Conservation (phyloP, 1,284 basidiomycete species). For the Cutaneotrichosporon cutaneum region DNA sequence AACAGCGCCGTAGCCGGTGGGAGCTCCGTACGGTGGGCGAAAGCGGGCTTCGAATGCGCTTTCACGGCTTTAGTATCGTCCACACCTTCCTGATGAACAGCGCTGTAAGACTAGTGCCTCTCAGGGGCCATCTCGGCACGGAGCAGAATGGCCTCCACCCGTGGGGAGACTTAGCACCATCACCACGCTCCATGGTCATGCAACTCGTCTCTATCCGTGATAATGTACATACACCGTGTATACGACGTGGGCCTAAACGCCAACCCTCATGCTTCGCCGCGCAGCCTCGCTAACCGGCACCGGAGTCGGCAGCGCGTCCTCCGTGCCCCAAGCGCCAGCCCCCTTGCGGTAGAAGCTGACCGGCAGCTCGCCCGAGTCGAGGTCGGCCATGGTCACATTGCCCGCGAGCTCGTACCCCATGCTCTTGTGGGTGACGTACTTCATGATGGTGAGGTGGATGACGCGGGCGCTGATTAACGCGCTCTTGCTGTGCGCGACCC, state of each 20-base stretch:
- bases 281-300: slow-evolving; percentile 17
- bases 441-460: slow-evolving; percentile 48
- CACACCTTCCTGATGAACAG: too few relatives aligned
- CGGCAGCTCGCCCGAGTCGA: slow-evolving; percentile 47
- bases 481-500: slow-evolving; percentile 33
- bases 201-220: neutral
- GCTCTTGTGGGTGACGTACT: slow-evolving; percentile 32
- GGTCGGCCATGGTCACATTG: slow-evolving; percentile 43
- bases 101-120: too few relatives aligned
- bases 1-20: too few relatives aligned
- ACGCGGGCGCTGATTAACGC: slow-evolving; percentile 44
- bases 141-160: too few relatives aligned
- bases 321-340: slow-evolving; percentile 2
- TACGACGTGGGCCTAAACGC: neutral
- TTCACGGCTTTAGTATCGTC: too few relatives aligned
- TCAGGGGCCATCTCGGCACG: too few relatives aligned
- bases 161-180: too few relatives aligned
- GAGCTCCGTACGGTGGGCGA: too few relatives aligned
- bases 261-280: slow-evolving; percentile 12
- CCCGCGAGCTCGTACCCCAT: slow-evolving; percentile 42
- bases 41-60: too few relatives aligned
- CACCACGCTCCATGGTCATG: neutral
- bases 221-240: neutral
- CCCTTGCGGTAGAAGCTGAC: slow-evolving; percentile 40
- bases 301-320: neutral